Percentiles rank a stretch among this genome's conserved stretches.
Evolutionary conservation across 805 yeast genomes (phyloP).

Genomic region (Saccharomycopsis amapae): DNA sequence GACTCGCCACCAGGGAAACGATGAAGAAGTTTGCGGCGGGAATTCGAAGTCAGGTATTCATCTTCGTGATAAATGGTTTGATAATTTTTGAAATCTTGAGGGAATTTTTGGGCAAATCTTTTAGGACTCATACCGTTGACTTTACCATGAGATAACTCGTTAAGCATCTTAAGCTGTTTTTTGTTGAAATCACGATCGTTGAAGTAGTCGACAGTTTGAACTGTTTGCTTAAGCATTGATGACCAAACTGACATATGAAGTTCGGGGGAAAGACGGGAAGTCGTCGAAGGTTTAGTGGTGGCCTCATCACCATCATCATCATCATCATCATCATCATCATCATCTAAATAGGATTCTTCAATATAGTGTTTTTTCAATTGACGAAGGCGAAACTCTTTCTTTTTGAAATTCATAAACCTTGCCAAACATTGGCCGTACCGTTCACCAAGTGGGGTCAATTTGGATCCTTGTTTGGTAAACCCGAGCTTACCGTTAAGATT

Average conservation of each 20-base stretch:
- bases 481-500: slow-evolving; percentile 83
- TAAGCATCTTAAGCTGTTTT: slow-evolving; percentile 87
- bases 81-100: slow-evolving; percentile 60
- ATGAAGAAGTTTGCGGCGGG: slow-evolving; percentile 74
- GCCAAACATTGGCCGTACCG: slow-evolving; percentile 67
- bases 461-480: slow-evolving; percentile 55
- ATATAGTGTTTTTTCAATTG: slow-evolving; percentile 48
- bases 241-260: slow-evolving; percentile 89
- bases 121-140: slow-evolving; percentile 89
- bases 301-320: slow-evolving; percentile 7
- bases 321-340: slow-evolving; percentile 26
- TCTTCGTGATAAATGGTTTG: slow-evolving; percentile 27
- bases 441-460: slow-evolving; percentile 69
- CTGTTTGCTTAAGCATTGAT: slow-evolving; percentile 71
- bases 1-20: slow-evolving; percentile 98
- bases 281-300: neutral
- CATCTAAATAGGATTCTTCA: slow-evolving; percentile 30
- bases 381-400: slow-evolving; percentile 56
- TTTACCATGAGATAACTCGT: slow-evolving; percentile 89
- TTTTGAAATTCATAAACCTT: slow-evolving; percentile 64
- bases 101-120: slow-evolving; percentile 64
- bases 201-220: slow-evolving; percentile 71
- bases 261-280: slow-evolving; percentile 31
- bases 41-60: slow-evolving; percentile 21
- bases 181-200: slow-evolving; percentile 67